A percentile compares a stretch with the other conserved stretches of the same genome.
Evolutionary conservation across 805 yeast genomes (phyloP).

Genomic region (Jamesozyma spencerorum): DNA sequence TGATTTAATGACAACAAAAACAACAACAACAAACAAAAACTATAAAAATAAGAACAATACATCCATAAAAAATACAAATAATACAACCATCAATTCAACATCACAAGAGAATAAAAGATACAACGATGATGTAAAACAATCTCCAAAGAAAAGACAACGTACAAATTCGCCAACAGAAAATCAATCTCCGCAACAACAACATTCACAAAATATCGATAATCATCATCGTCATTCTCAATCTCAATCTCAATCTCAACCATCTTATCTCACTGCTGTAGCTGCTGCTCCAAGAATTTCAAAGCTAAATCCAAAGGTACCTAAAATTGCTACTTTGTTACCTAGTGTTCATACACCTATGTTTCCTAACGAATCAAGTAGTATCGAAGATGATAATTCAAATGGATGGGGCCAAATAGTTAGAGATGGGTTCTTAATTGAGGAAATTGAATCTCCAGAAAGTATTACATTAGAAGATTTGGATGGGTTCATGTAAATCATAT

Average conservation of each 20-base stretch:
- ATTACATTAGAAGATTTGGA: constrained; percentile 63
- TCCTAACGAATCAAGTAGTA: background rate
- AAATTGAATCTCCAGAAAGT: constrained; percentile 72
- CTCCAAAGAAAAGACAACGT: background rate
- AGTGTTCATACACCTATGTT: no score
- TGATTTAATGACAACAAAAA: no score
- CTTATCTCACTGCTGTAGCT: constrained; percentile 62
- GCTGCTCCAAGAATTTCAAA: constrained; percentile 76
- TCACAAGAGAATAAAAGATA: background rate
- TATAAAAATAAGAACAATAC: constrained; percentile 3
- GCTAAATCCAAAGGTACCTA: constrained; percentile 25
- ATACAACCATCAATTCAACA: background rate
- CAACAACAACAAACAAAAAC: no score
- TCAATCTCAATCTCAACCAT: background rate
- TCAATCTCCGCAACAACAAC: no score
- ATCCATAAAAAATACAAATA: no score
- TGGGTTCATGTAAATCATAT: constrained; percentile 29
- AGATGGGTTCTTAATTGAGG: constrained; percentile 69
- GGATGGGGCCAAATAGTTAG: constrained; percentile 63
- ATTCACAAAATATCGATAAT: background rate
- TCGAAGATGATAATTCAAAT: background rate
- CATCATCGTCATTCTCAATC: constrained; percentile 1
- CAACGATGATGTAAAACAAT: background rate
- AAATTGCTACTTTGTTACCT: no score
- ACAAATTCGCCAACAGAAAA: background rate